A percentile compares a stretch with the other conserved stretches of the same genome.
Evolutionary conservation across 2,329 filamentous ascomycete species (phyloP).

Genomic region (Aspergillus udagawae): DNA sequence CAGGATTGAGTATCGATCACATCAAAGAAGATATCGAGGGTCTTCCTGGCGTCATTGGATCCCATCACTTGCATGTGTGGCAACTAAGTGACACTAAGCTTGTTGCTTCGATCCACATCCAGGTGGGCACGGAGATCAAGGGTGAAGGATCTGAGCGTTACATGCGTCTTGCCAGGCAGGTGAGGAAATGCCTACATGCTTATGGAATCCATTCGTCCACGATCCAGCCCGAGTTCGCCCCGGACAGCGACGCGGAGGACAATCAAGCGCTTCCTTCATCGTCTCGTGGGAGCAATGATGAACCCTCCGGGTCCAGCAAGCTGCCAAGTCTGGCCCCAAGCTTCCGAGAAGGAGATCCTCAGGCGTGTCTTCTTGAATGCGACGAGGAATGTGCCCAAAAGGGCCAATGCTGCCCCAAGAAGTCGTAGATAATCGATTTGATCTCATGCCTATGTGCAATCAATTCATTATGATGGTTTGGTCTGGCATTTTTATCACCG

Average conservation of each 20-base stretch:
- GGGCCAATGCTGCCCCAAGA: conserved; percentile 41
- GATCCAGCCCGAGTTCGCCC: conserved; percentile 81
- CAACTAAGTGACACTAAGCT: conserved; percentile 93
- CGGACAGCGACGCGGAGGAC: conserved; percentile 34
- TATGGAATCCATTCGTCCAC: conserved; percentile 97
- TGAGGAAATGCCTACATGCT: conserved; percentile 83
- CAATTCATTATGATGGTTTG: neutral
- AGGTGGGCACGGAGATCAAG: conserved; percentile 85
- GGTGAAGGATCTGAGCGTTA: conserved; percentile 73
- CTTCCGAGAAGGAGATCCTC: conserved; percentile 33
- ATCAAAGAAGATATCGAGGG: conserved; percentile 87
- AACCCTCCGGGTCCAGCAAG: conserved; percentile 14
- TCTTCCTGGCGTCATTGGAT: conserved; percentile 80
- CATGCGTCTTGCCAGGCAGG: conserved; percentile 81
- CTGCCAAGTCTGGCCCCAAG: conserved; percentile 34
- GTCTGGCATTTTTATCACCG: neutral
- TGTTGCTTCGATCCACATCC: conserved; percentile 88
- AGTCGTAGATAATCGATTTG: conserved; percentile 14
- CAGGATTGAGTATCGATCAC: conserved; percentile 80
- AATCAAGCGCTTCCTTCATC: conserved; percentile 18
- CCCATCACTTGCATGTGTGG: conserved; percentile 97
- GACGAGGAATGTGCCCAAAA: conserved; percentile 41
- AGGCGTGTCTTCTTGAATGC: conserved; percentile 46
- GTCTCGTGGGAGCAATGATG: conserved; percentile 14
- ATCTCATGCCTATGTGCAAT: neutral